Evolutionary conservation across 1,284 basidiomycete species (phyloP).

Genomic region (Tylopilus sp.): DNA sequence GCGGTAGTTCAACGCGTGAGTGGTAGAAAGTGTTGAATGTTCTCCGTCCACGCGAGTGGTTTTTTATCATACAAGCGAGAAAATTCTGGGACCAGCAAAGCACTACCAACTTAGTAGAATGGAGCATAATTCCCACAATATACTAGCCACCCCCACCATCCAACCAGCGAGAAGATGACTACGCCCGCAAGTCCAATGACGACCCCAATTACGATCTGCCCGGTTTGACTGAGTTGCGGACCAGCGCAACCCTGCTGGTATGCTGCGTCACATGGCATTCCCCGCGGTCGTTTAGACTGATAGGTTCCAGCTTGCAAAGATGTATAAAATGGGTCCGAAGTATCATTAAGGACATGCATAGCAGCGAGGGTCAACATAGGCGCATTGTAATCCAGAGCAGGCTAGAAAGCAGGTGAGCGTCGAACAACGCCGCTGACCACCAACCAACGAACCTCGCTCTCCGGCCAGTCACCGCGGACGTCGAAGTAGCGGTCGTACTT

Average conservation of each 20-base stretch:
- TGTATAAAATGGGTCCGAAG: slow-evolving; percentile 78
- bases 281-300: slow-evolving; percentile 56
- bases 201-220: slow-evolving; percentile 70
- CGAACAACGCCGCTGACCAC: not conserved
- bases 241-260: slow-evolving; percentile 52
- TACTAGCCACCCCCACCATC: slow-evolving; percentile 40
- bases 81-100: not conserved
- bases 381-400: slow-evolving; percentile 81
- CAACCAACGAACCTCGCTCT: slow-evolving; percentile 58
- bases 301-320: slow-evolving; percentile 64
- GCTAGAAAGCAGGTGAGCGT: slow-evolving; percentile 38
- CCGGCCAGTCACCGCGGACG: slow-evolving; percentile 77
- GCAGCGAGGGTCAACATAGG: slow-evolving; percentile 81
- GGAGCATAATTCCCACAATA: slow-evolving; percentile 25
- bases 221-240: slow-evolving; percentile 52
- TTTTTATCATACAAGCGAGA: not conserved
- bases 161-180: slow-evolving; percentile 45
- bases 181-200: slow-evolving; percentile 61
- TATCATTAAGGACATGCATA: slow-evolving; percentile 62
- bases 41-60: not conserved
- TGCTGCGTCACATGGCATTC: slow-evolving; percentile 72
- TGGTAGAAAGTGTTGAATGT: no score
- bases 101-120: slow-evolving; percentile 25
- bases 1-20: not conserved
- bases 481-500: slow-evolving; percentile 76